phyloP scores from a whole-genome alignment of 306 rosid genomes.

The Corylus heterophylla region DNA sequence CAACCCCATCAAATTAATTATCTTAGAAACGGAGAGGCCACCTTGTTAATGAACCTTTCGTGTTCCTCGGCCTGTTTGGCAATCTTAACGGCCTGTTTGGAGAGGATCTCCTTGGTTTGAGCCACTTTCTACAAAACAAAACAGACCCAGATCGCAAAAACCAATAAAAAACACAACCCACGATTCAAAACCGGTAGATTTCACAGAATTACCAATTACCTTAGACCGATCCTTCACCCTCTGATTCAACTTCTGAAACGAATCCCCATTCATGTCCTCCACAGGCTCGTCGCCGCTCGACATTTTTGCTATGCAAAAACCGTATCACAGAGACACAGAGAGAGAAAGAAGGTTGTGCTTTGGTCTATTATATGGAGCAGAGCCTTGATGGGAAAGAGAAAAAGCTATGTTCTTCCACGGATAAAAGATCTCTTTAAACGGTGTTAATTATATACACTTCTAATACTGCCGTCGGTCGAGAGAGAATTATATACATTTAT shows the following conservation, averaged over 20 bases:
- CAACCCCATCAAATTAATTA: slow-evolving; percentile 3
- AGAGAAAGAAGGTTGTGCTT: background rate
- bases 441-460: too few species aligned
- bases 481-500: too few species aligned
- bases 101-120: slow-evolving; percentile 60
- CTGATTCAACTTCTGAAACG: slow-evolving; percentile 48
- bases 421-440: too few species aligned
- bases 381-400: too few species aligned
- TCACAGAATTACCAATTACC: slow-evolving; percentile 35
- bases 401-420: too few species aligned
- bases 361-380: too few species aligned
- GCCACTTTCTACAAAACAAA: slow-evolving; percentile 54
- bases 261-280: slow-evolving; percentile 48
- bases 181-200: slow-evolving; percentile 19
- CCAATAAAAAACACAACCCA: slow-evolving; percentile 8
- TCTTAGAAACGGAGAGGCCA: slow-evolving; percentile 20
- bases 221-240: slow-evolving; percentile 68
- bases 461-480: too few species aligned
- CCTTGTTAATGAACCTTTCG: slow-evolving; percentile 84
- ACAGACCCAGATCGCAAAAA: slow-evolving; percentile 34
- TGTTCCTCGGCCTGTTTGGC: slow-evolving; percentile 91
- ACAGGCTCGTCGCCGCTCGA: slow-evolving; percentile 48
- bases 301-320: slow-evolving; percentile 33
- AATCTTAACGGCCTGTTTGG: slow-evolving; percentile 78
- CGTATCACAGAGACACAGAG: background rate